These are phyloP conservation scores for Cardiospermum halicacabum DNA, from an alignment of 345 rosid species.

Conservation along the genomic window DNA sequence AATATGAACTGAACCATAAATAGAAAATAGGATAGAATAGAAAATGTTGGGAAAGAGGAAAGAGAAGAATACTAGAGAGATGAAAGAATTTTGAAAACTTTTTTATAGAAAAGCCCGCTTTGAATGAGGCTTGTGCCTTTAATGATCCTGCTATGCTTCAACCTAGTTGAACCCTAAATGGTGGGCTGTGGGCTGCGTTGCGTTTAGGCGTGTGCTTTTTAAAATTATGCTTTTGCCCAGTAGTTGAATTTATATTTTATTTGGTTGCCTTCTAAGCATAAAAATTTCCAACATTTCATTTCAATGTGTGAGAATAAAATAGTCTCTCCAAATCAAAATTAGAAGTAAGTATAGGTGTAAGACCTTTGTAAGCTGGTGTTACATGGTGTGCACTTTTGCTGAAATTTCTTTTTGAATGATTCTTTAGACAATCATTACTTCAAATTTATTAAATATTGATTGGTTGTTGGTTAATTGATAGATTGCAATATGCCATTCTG, in stretches of 20 bases:
- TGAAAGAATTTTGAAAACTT: no score
- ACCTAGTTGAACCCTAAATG: no score
- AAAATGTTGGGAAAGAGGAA: no score
- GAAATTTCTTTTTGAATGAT: not conserved
- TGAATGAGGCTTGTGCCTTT: no score
- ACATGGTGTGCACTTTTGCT: slow-evolving; percentile 4
- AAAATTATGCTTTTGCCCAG: no score
- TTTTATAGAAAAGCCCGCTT: no score
- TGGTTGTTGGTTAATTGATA: slow-evolving; percentile 3
- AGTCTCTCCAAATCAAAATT: slow-evolving; percentile 12
- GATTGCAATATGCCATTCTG: slow-evolving; percentile 17
- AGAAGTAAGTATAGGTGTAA: slow-evolving; percentile 11
- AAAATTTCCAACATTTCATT: not conserved
- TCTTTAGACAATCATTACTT: not conserved
- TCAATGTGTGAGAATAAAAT: not conserved
- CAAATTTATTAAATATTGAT: slow-evolving; percentile 5
- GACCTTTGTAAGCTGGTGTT: slow-evolving; percentile 14
- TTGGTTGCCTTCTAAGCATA: not conserved
- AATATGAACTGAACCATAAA: no score
- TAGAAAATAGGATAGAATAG: no score
- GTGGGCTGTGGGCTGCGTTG: no score
- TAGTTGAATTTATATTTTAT: not conserved
- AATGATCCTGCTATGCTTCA: no score
- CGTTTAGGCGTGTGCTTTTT: no score
- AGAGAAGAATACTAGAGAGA: no score